Base-by-base conservation (phyloP, 148 eudicot species). In the Beta vulgaris region DNA sequence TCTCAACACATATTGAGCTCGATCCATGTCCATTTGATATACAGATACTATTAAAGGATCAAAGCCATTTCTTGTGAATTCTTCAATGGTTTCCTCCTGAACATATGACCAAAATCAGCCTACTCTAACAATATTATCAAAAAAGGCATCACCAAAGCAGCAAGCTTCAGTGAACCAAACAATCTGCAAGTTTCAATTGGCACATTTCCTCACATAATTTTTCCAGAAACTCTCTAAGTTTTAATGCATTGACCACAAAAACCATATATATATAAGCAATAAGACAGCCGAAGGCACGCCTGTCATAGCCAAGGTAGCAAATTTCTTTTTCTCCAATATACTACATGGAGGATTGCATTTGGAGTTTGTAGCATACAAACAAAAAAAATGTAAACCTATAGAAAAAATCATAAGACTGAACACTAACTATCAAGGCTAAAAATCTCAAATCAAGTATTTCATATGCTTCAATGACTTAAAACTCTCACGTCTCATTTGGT, bases 21-120 rank as follows among this genome's bases (percentile, higher is more conserved):
- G 85, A 58, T 90, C 97, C 79, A 92, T 57, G 76, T 92, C 97
- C 93, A 95, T 91, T 77, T 95, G 96, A 83, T 92, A 89, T 53
- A 92, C 76, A n/a, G 98, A 95, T 44, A 88, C 91, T 23, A 82
- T 86, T 63, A 95, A 85, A 48, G 93, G 97, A 82, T 95, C 97
- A 68, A 81, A 83, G 28, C 93, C 91, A 74, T 72, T 85, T 60
- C 23, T 80, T 54, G 84, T 82, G 42, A 62, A 84, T 12, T 90
- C 96, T 44, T 89, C 97, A 72, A 90, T 80, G 54, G 81, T 90
- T 68, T 89, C 96, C 83, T 95, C 97, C 98, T 92, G 77, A 62
- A 67, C 42, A 78, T 48, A 62, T 46, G 61, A 28, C 39, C 53
- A 62, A 64, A 66, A 59, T 72, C 7, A 79, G 61, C 55, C 31